A percentile compares a stretch with the other conserved stretches of the same genome.
phyloP scores from a whole-genome alignment of 441 rosid genomes.

The Pelargonium cotyledonis region DNA sequence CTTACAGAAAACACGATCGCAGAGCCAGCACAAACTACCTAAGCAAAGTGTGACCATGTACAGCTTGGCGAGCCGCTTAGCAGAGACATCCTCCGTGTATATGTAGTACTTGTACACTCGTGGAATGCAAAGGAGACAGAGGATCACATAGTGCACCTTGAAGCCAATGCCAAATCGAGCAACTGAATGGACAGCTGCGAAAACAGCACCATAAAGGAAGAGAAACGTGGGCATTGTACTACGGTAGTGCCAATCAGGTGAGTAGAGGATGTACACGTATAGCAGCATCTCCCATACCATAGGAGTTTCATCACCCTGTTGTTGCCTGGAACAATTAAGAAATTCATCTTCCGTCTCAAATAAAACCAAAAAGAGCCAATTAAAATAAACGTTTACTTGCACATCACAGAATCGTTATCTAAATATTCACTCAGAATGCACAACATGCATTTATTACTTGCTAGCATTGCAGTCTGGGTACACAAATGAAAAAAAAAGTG shows the following conservation, averaged over 20 bases:
- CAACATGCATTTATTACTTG: background rate
- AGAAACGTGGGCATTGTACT: slow-evolving; percentile 20
- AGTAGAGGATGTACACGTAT: slow-evolving; percentile 24
- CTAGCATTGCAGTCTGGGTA: background rate
- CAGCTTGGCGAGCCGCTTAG: slow-evolving; percentile 19
- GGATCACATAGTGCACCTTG: slow-evolving; percentile 24
- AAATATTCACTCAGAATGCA: background rate
- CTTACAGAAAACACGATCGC: slow-evolving; percentile 21
- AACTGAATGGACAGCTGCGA: slow-evolving; percentile 21
- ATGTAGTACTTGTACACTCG: slow-evolving; percentile 27
- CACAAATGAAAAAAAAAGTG: background rate
- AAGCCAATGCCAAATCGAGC: slow-evolving; percentile 20
- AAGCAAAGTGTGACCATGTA: slow-evolving; percentile 20
- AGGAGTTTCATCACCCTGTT: slow-evolving; percentile 19
- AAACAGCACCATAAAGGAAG: slow-evolving; percentile 17
- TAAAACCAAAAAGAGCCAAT: too few relatives aligned
- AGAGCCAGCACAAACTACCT: slow-evolving; percentile 21
- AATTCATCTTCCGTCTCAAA: background rate
- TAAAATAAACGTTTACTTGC: background rate
- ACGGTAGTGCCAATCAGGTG: slow-evolving; percentile 28
- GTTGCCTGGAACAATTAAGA: slow-evolving; percentile 17
- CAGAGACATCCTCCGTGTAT: slow-evolving; percentile 19
- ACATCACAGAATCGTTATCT: background rate
- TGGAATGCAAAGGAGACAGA: slow-evolving; percentile 25
- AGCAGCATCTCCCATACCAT: slow-evolving; percentile 23